Evolutionary conservation across 1,284 basidiomycete species (phyloP).

Genomic region (Fomitopsis schrenkii): DNA sequence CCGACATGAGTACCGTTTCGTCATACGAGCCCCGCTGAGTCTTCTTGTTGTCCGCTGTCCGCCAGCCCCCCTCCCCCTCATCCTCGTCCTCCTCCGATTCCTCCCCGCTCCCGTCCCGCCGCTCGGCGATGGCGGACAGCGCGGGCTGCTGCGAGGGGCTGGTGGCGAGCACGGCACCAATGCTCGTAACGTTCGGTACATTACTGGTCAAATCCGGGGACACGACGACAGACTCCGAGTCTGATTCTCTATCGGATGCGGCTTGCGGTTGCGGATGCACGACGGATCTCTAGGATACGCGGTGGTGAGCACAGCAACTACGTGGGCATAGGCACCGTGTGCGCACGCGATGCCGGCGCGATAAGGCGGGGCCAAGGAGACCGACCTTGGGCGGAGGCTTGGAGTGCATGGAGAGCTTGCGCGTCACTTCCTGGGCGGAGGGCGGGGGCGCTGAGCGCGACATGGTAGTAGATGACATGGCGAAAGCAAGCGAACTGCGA

Average conservation of each 20-base stretch:
- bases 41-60: constrained; percentile 35
- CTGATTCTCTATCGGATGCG: constrained; percentile 79
- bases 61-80: constrained; percentile 60
- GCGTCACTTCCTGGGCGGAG: constrained; percentile 79
- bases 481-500: background rate
- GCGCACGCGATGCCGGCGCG: constrained; percentile 3
- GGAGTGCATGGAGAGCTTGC: constrained; percentile 81
- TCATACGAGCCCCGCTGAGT: constrained; percentile 41
- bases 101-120: constrained; percentile 63
- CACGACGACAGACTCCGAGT: constrained; percentile 73
- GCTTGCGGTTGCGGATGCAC: constrained; percentile 29
- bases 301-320: background rate
- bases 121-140: constrained; percentile 72
- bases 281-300: constrained; percentile 18
- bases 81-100: constrained; percentile 69
- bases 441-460: constrained; percentile 67
- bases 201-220: constrained; percentile 44
- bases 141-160: constrained; percentile 44
- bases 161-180: constrained; percentile 14
- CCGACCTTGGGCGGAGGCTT: constrained; percentile 36
- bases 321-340: background rate
- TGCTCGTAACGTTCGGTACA: constrained; percentile 14
- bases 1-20: constrained; percentile 83
- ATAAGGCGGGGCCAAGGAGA: constrained; percentile 6
- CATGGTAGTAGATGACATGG: constrained; percentile 28